Evolutionary conservation across 192 early-diverging fungal species (phyloP).

Genomic region (Backusella parvicylindrica): DNA sequence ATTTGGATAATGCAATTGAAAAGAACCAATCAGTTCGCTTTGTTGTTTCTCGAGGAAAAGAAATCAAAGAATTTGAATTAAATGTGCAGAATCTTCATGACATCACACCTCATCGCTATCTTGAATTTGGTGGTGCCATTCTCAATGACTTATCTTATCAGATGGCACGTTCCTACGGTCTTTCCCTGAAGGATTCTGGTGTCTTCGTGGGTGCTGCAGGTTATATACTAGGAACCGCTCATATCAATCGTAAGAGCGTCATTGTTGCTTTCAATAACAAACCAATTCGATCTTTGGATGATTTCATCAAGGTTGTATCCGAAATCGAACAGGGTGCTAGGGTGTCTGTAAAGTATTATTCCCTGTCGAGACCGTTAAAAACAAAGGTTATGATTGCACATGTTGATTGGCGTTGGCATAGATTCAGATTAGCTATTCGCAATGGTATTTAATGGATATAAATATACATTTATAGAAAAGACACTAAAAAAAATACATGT

Average conservation of each 20-base stretch:
- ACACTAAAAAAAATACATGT: background rate
- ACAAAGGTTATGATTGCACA: conserved; percentile 76
- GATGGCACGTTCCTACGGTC: conserved; percentile 59
- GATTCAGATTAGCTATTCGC: conserved; percentile 70
- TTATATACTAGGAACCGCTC: conserved; percentile 61
- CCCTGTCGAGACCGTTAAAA: conserved; percentile 71
- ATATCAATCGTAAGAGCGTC: conserved; percentile 56
- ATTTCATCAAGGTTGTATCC: conserved; percentile 55
- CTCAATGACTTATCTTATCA: conserved; percentile 72
- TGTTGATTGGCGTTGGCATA: conserved; percentile 83
- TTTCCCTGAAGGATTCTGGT: conserved; percentile 61
- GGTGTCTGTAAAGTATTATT: conserved; percentile 61
- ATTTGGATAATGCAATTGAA: conserved; percentile 58
- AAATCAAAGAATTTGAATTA: conserved; percentile 26
- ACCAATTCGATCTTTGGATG: conserved; percentile 56
- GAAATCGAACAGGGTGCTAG: conserved; percentile 55
- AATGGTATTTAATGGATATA: conserved; percentile 47
- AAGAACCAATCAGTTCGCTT: conserved; percentile 34
- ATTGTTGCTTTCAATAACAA: conserved; percentile 60
- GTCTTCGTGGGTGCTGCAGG: conserved; percentile 71
- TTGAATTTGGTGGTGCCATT: conserved; percentile 82
- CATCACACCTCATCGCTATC: conserved; percentile 76
- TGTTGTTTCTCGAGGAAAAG: conserved; percentile 53
- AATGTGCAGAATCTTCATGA: conserved; percentile 68
- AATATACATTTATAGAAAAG: background rate